These are phyloP conservation scores for Ophiostoma fasciatum DNA, from an alignment of 2,329 filamentous ascomycete species.

Conservation along the genomic window DNA sequence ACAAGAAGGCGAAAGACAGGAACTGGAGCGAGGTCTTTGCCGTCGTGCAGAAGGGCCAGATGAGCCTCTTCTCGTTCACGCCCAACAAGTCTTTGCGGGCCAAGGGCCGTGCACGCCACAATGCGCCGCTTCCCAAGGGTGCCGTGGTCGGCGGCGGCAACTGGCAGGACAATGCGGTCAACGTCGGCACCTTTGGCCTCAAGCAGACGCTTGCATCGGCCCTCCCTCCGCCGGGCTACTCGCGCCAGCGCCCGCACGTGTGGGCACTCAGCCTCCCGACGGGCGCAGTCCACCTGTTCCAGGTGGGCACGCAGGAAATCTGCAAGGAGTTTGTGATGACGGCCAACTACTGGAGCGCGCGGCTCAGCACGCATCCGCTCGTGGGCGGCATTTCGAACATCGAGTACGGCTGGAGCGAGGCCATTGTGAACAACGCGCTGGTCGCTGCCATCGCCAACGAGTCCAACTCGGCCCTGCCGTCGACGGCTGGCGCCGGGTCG, in stretches of 20 bases:
- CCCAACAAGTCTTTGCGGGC: constrained; percentile 60
- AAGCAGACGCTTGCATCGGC: constrained; percentile 84
- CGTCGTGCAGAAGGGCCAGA: constrained; percentile 85
- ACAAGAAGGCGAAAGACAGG: constrained; percentile 85
- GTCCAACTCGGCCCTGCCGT: constrained; percentile 13
- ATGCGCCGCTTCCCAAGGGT: constrained; percentile 33
- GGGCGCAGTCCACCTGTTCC: constrained; percentile 94
- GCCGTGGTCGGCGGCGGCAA: constrained; percentile 84
- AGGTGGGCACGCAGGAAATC: constrained; percentile 89
- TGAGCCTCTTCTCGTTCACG: constrained; percentile 88
- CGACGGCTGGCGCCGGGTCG: background rate
- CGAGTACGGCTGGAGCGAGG: constrained; percentile 92
- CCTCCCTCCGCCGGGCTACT: constrained; percentile 83
- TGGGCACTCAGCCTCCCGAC: constrained; percentile 88
- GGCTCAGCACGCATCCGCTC: constrained; percentile 84
- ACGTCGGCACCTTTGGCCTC: constrained; percentile 72
- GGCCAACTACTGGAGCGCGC: constrained; percentile 94
- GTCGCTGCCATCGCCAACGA: constrained; percentile 40
- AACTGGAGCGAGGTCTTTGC: constrained; percentile 95
- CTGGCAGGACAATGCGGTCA: constrained; percentile 94
- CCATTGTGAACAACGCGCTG: constrained; percentile 51
- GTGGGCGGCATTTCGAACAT: constrained; percentile 91
- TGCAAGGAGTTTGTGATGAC: constrained; percentile 87
- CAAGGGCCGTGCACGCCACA: constrained; percentile 42
- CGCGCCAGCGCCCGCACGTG: constrained; percentile 75